Evolutionary conservation across 208 protist species (phyloP).

Genomic region (Trypanosoma brucei): DNA sequence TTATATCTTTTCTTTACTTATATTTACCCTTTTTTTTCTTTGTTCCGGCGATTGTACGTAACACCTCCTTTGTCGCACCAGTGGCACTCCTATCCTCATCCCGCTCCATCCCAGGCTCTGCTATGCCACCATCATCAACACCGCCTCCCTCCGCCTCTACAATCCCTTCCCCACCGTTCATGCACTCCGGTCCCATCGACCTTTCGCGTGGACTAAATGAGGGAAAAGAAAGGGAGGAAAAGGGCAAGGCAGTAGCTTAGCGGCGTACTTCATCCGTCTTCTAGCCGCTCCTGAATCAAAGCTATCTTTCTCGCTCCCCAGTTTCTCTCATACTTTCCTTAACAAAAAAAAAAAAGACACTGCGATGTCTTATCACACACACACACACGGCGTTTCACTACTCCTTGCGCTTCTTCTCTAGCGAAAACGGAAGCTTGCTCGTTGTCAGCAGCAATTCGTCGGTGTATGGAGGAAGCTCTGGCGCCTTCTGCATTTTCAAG

Average conservation of each 20-base stretch:
- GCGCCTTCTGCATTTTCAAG: constrained; percentile 81
- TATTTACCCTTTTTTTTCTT: too few species aligned
- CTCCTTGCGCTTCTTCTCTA: constrained; percentile 84
- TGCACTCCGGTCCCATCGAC: neutral
- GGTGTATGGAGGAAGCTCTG: constrained; percentile 70
- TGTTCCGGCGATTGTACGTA: too few species aligned
- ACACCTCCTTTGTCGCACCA: too few species aligned
- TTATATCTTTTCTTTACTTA: too few species aligned
- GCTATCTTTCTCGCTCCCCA: neutral
- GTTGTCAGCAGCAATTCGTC: constrained; percentile 78
- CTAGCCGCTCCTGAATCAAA: too few species aligned
- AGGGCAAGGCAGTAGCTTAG: neutral
- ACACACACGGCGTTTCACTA: constrained; percentile 27
- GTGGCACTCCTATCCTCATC: too few species aligned
- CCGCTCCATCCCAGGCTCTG: too few species aligned
- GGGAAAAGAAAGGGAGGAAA: neutral
- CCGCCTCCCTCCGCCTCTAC: neutral
- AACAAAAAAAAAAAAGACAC: neutral
- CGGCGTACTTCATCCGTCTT: too few species aligned
- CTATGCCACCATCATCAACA: too few species aligned
- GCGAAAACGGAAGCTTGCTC: constrained; percentile 77
- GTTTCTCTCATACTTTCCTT: neutral
- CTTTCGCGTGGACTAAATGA: neutral
- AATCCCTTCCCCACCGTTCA: neutral
- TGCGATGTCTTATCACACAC: neutral